phyloP scores from a whole-genome alignment of 768 basidiomycete species.

The Lepiota brunneoincarnata region DNA sequence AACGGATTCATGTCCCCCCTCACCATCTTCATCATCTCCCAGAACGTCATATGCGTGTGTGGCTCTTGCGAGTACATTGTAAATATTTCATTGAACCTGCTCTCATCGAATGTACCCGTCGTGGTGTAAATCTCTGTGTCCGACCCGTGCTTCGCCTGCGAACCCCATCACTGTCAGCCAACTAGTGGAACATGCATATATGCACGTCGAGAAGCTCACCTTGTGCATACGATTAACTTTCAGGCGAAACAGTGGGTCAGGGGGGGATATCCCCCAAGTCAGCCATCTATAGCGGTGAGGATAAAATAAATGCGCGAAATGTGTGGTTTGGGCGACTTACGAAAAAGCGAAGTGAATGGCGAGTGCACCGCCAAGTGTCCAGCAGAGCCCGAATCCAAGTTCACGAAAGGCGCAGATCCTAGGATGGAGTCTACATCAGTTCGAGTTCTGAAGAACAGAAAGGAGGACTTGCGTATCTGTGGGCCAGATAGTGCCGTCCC shows the following conservation, averaged over 20 bases:
- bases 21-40: conserved; percentile 35
- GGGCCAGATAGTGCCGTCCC: conserved; percentile 7
- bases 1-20: conserved; percentile 34
- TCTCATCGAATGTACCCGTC: conserved; percentile 35
- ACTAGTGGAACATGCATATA: not conserved
- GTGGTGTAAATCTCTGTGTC: conserved; percentile 35
- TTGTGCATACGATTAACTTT: conserved; percentile 1
- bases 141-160: conserved; percentile 40
- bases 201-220: not conserved
- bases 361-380: not conserved
- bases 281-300: not conserved
- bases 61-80: conserved; percentile 36
- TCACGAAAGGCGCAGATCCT: not conserved
- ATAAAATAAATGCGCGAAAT: no score
- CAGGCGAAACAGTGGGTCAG: not conserved
- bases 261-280: not conserved
- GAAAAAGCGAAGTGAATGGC: not conserved
- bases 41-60: conserved; percentile 36
- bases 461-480: not conserved
- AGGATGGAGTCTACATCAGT: not conserved
- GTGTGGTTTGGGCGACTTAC: not conserved
- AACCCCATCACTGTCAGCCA: not conserved
- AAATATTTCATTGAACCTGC: conserved; percentile 37
- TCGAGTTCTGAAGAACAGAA: no score
- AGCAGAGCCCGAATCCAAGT: not conserved